phyloP scores from a whole-genome alignment of 768 basidiomycete genomes.

The Leccinellum rugosiceps region DNA sequence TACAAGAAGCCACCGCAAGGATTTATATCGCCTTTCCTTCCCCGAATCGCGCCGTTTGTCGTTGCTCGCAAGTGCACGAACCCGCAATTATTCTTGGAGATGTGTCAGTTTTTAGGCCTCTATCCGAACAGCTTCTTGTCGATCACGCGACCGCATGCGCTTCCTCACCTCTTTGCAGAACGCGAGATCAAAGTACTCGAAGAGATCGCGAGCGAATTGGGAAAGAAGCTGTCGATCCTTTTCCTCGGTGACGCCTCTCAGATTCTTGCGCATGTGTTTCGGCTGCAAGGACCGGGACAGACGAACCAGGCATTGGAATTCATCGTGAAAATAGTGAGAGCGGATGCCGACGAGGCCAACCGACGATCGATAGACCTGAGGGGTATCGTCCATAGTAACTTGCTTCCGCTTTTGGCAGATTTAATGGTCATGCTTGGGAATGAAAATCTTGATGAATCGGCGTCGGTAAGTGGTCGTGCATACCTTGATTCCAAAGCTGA shows the following conservation, averaged over 20 bases:
- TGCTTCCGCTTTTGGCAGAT: constrained; percentile 68
- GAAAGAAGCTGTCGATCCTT: constrained; percentile 42
- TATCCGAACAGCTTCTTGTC: constrained; percentile 58
- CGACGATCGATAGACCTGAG: constrained; percentile 39
- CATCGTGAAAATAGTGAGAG: constrained; percentile 54
- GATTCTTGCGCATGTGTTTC: constrained; percentile 66
- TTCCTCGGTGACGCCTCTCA: constrained; percentile 55
- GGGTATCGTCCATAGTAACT: constrained; percentile 60
- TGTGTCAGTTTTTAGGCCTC: constrained; percentile 65
- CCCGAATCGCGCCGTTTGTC: constrained; percentile 63
- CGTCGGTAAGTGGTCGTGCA: constrained; percentile 47
- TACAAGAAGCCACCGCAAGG: constrained; percentile 62
- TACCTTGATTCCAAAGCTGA: constrained; percentile 24
- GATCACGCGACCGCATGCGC: constrained; percentile 57
- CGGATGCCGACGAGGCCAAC: constrained; percentile 35
- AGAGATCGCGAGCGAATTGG: constrained; percentile 54
- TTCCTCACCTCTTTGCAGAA: constrained; percentile 67
- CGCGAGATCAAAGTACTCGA: constrained; percentile 58
- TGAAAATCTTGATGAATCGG: constrained; percentile 44
- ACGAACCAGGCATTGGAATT: constrained; percentile 62
- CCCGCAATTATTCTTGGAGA: constrained; percentile 57
- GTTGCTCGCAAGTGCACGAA: constrained; percentile 55
- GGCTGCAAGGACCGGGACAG: constrained; percentile 50
- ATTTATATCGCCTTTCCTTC: constrained; percentile 67
- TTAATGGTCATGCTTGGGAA: constrained; percentile 79